These are phyloP conservation scores for Fomitopsis serialis DNA, from an alignment of 768 basidiomycete genomes.

Conservation along the genomic window DNA sequence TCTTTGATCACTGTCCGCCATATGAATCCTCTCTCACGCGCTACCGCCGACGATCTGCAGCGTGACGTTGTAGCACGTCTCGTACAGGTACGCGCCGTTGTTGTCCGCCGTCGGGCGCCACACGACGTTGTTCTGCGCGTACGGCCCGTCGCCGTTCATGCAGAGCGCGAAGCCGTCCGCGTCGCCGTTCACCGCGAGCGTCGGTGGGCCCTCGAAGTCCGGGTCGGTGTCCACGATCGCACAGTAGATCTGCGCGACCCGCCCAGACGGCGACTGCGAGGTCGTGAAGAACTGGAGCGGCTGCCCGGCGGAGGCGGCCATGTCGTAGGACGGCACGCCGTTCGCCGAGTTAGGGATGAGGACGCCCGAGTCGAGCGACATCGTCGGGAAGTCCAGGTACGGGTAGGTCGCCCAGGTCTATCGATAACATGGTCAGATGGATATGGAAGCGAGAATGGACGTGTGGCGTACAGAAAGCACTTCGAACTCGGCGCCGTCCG, in stretches of 20 bases:
- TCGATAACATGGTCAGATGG: neutral
- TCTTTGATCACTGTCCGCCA: too few species aligned
- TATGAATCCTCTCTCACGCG: neutral
- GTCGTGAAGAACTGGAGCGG: slow-evolving; percentile 32
- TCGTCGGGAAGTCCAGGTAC: slow-evolving; percentile 35
- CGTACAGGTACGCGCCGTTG: slow-evolving; percentile 1
- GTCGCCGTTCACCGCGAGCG: slow-evolving; percentile 19
- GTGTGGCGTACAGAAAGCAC: slow-evolving; percentile 35
- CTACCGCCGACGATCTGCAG: neutral
- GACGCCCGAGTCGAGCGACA: slow-evolving; percentile 33
- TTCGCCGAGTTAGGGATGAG: slow-evolving; percentile 29
- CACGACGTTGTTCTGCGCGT: slow-evolving; percentile 16
- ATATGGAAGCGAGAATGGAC: neutral
- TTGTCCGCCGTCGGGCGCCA: slow-evolving; percentile 4
- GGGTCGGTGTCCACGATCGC: slow-evolving; percentile 24
- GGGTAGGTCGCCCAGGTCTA: slow-evolving; percentile 47
- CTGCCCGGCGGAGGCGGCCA: slow-evolving; percentile 24
- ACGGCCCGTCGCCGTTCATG: neutral
- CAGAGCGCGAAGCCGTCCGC: slow-evolving; percentile 15
- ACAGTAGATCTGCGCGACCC: slow-evolving; percentile 31
- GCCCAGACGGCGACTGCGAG: slow-evolving; percentile 16
- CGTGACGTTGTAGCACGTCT: slow-evolving; percentile 6
- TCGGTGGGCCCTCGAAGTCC: slow-evolving; percentile 16
- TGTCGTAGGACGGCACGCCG: slow-evolving; percentile 29
- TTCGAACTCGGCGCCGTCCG: slow-evolving; percentile 32